Evolutionary conservation across 257 asterid genomes (phyloP).

Genomic region (Solanum medicagineum): DNA sequence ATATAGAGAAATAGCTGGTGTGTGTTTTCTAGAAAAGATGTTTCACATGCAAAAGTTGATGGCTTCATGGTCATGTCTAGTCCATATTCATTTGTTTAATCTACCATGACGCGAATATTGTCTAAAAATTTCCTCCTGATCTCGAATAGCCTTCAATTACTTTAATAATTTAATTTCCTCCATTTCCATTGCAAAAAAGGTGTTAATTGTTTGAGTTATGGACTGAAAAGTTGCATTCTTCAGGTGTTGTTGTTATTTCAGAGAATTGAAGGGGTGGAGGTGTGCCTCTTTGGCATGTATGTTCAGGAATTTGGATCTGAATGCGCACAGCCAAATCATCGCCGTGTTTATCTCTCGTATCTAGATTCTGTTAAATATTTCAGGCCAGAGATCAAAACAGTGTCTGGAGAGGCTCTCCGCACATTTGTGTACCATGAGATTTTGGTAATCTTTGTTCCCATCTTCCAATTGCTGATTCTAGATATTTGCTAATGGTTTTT

Average conservation of each 20-base stretch:
- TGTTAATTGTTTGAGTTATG: neutral
- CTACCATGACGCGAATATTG: neutral
- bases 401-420: conserved; percentile 95
- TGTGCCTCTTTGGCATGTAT: conserved; percentile 96
- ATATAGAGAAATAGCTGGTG: neutral
- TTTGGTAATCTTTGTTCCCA: conserved; percentile 42
- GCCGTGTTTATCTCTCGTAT: conserved; percentile 97
- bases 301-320: conserved; percentile 99
- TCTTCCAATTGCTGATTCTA: neutral
- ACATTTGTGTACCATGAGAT: conserved; percentile 97
- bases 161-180: neutral
- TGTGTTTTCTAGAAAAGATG: neutral
- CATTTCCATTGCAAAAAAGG: neutral
- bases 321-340: conserved; percentile 91
- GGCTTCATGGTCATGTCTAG: neutral
- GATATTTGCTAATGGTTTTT: neutral
- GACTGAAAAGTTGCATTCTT: conserved; percentile 14
- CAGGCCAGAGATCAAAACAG: conserved; percentile 89
- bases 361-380: conserved; percentile 97
- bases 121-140: neutral
- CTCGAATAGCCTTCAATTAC: neutral
- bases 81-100: neutral
- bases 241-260: conserved; percentile 90
- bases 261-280: conserved; percentile 97
- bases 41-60: neutral